Conservation (phyloP, 2,329 filamentous ascomycete species). For the Paracorniculantispora psalliotae region DNA sequence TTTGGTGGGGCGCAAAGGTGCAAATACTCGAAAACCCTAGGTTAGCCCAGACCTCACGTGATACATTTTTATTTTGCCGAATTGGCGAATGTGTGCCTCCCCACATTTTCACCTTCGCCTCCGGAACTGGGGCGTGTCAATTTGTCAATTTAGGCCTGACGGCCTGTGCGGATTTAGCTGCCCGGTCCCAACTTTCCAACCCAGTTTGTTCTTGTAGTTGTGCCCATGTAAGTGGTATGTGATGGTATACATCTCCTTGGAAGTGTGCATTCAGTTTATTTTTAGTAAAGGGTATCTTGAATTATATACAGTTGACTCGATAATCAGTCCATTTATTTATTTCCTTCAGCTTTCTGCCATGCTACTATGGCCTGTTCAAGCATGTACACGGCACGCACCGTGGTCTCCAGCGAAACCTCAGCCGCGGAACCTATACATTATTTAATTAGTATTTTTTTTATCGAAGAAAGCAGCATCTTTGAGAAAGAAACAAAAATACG, state of each 20-base stretch:
- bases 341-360: slow-evolving; percentile 26
- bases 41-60: slow-evolving; percentile 29
- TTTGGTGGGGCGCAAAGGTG: slow-evolving; percentile 38
- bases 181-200: neutral
- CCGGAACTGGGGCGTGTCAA: neutral
- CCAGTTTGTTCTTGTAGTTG: neutral
- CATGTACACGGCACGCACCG: slow-evolving; percentile 34
- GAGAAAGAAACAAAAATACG: slow-evolving; percentile 8
- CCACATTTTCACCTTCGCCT: neutral
- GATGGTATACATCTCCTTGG: neutral
- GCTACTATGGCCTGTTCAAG: slow-evolving; percentile 30
- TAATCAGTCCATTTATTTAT: neutral
- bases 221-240: neutral
- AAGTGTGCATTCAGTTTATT: neutral
- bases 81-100: neutral
- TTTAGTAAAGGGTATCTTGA: slow-evolving; percentile 1
- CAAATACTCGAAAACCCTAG: slow-evolving; percentile 33
- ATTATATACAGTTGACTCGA: neutral
- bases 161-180: neutral
- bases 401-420: slow-evolving; percentile 30
- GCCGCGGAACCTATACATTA: slow-evolving; percentile 23
- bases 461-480: neutral
- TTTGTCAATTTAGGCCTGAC: neutral
- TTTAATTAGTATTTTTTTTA: slow-evolving; percentile 15
- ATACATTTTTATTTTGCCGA: slow-evolving; percentile 8